A percentile compares a stretch with the other conserved stretches of the same genome.
Evolutionary conservation across 2,329 filamentous ascomycete species (phyloP).

Genomic region (Hypoxylon sp.): DNA sequence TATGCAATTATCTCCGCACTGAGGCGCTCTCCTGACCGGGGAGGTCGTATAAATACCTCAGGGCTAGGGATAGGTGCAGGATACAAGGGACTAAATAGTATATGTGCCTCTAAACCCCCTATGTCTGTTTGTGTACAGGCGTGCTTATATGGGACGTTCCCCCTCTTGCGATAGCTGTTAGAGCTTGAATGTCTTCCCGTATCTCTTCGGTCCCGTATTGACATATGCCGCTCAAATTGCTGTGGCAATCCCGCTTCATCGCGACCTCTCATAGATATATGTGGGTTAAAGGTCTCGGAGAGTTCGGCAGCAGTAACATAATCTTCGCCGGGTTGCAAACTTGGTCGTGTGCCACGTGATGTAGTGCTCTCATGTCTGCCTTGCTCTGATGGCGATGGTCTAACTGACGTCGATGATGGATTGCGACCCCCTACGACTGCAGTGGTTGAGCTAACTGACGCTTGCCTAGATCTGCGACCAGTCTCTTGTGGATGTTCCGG

Average conservation of each 20-base stretch:
- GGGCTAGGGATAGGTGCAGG: neutral
- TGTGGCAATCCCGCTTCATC: neutral
- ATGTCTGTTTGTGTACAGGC: slow-evolving; percentile 8
- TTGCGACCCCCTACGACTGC: neutral
- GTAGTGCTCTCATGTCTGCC: neutral
- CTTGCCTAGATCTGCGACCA: neutral
- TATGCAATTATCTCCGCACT: neutral
- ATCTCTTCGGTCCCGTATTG: neutral
- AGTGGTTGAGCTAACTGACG: neutral
- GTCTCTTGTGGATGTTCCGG: neutral
- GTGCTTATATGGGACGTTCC: neutral
- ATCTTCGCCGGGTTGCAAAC: neutral
- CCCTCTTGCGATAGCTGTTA: neutral
- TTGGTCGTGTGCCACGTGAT: neutral
- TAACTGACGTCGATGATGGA: neutral
- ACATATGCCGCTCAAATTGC: slow-evolving; percentile 7
- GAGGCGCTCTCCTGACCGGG: neutral
- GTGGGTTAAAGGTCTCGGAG: neutral
- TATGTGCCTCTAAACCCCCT: neutral
- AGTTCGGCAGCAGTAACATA: neutral
- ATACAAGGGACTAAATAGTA: neutral
- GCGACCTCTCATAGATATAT: neutral
- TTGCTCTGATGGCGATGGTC: neutral
- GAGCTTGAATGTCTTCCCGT: neutral
- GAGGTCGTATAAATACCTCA: neutral